These are phyloP conservation scores for Pyricularia sp. DNA, from an alignment of 2,329 filamentous ascomycete genomes.

Conservation along the genomic window DNA sequence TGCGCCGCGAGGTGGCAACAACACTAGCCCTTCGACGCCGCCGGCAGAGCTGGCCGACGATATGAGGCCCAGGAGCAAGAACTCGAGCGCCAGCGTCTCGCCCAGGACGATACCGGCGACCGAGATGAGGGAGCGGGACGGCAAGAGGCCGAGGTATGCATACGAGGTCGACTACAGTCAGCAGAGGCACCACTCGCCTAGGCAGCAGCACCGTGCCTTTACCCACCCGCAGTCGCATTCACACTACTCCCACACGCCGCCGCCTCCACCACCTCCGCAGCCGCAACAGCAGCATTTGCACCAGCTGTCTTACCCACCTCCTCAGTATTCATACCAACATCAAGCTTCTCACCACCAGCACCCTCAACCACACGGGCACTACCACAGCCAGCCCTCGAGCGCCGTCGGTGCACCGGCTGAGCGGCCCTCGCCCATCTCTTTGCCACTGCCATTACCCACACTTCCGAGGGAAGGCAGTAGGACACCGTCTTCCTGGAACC, in stretches of 20 bases:
- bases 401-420: not conserved
- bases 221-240: not conserved
- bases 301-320: not conserved
- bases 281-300: constrained; percentile 5
- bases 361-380: constrained; percentile 6
- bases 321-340: not conserved
- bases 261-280: not conserved
- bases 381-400: not conserved
- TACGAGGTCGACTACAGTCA: constrained; percentile 27
- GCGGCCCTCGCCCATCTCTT: not conserved
- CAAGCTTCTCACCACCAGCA: constrained; percentile 4
- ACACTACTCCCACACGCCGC: constrained; percentile 2
- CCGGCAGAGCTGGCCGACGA: constrained; percentile 36
- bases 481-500: not conserved
- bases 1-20: constrained; percentile 56
- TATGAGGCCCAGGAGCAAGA: constrained; percentile 29
- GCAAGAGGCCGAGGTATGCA: constrained; percentile 39
- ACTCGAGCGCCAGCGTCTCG: constrained; percentile 38
- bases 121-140: constrained; percentile 14
- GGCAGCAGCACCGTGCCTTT: not conserved
- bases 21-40: constrained; percentile 43
- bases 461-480: constrained; percentile 5
- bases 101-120: constrained; percentile 30
- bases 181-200: not conserved
- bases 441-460: constrained; percentile 9